phyloP scores from a whole-genome alignment of 139 green algal species.

The Chlorella sp. region DNA sequence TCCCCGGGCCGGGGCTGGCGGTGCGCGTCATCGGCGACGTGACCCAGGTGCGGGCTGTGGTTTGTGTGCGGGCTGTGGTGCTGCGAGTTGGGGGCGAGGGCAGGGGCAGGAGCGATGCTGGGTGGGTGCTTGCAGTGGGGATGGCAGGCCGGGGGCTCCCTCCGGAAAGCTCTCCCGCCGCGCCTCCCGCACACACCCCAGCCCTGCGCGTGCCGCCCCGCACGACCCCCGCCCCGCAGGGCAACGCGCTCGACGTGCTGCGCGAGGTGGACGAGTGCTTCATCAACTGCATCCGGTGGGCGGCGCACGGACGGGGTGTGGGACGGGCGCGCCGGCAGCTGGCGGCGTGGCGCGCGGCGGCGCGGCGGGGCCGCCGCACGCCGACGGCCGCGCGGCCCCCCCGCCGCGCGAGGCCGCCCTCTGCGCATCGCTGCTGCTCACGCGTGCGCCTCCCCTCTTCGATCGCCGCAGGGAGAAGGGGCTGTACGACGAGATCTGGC shows the following conservation, averaged over 20 bases:
- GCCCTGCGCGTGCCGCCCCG: neutral
- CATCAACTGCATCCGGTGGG: conserved; percentile 94
- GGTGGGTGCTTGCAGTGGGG: neutral
- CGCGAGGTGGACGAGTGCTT: conserved; percentile 96
- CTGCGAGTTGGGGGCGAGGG: conserved; percentile 16
- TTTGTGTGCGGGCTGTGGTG: conserved; percentile 70
- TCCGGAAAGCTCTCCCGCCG: too few relatives aligned
- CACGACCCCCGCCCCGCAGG: neutral
- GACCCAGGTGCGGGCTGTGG: conserved; percentile 48
- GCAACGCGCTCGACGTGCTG: conserved; percentile 35
- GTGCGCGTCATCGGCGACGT: conserved; percentile 97
- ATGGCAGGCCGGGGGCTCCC: too few relatives aligned
- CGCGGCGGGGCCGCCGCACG: too few relatives aligned
- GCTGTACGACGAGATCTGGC: conserved; percentile 99
- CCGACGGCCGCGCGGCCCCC: too few relatives aligned
- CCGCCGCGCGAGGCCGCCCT: too few relatives aligned
- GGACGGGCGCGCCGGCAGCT: too few relatives aligned
- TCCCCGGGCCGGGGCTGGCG: conserved; percentile 95
- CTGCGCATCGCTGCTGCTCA: too few relatives aligned
- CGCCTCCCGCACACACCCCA: neutral
- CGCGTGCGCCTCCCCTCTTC: too few relatives aligned
- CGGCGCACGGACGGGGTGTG: too few relatives aligned
- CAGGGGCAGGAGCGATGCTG: neutral
- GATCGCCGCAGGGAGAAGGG: conserved; percentile 86
- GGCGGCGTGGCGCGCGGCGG: too few relatives aligned